Base-by-base conservation (phyloP, 2,329 filamentous ascomycete genomes). In the Rasamsonia emersonii region DNA sequence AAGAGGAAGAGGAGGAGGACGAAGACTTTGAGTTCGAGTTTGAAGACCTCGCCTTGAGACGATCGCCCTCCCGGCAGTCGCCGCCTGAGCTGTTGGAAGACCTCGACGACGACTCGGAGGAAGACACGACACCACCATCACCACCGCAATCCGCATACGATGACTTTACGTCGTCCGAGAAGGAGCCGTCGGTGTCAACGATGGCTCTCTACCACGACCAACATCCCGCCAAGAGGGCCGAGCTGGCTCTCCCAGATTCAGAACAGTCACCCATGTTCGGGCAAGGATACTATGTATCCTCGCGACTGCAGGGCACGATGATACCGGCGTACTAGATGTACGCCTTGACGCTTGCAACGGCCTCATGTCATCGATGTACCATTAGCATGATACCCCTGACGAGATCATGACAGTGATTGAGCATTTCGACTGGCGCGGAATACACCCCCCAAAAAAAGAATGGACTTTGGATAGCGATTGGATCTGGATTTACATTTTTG, bases 81-180 rank as follows among this genome's bases (percentile, higher is more conserved):
- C 69, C 81, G 32, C 82, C 82, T 6, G 81, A 84, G 54, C 74
- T 86, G 36, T 70, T 78, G 44, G 68, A 75, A 41, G 81, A 86
- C 52, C 74, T 72, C 39, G 79, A 79, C 41, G 65, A 61, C 5
- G 62, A 68, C 2, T 79, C 76, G 36, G 81, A 86, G 47, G 82
- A 86, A 59, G 78, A 83, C 45, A 63, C 69, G 28, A 66, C 84
- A 75, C 82, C 82, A 5, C 79, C 79, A 13, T 83, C 79, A 39
- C 80, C 80, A 21, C 73, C 75, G 28, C 51, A 59, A 40, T 42
- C 70, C 17, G 56, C 69, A 20, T 61, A 85, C 32, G 65, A 74
- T 38, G 61, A 68, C 24, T 82, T 85, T 50, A 6, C 24, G 4
- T 27, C 30, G 6, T 63, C 70, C 27, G 67, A 73, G 46, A 74